Conservation (phyloP, 768 basidiomycete species). For the Pulveroboletus frians region DNA sequence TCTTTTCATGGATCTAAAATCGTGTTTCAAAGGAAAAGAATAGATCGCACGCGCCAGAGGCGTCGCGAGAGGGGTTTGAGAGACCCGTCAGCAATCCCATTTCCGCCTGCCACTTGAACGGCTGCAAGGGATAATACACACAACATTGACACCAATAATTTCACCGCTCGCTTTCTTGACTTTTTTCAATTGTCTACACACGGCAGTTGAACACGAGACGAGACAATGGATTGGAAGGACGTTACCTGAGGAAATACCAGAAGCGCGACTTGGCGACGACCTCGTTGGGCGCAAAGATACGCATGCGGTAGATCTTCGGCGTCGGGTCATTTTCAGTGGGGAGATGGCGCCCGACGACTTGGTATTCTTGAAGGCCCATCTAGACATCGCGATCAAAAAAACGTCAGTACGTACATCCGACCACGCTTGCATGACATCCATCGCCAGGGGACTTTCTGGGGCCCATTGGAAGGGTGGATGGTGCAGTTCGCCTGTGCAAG, state of each 20-base stretch:
- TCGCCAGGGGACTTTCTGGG: slow-evolving; percentile 8
- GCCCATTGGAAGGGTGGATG: neutral
- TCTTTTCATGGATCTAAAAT: slow-evolving; percentile 92
- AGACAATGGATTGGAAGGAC: slow-evolving; percentile 14
- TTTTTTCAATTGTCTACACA: slow-evolving; percentile 87
- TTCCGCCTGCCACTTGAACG: slow-evolving; percentile 87
- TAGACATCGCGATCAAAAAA: slow-evolving; percentile 15
- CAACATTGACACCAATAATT: slow-evolving; percentile 97
- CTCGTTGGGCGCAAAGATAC: slow-evolving; percentile 98
- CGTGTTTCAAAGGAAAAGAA: neutral
- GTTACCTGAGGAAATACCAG: slow-evolving; percentile 96
- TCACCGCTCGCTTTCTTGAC: slow-evolving; percentile 99
- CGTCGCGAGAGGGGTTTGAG: slow-evolving; percentile 10
- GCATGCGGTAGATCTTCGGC: slow-evolving; percentile 99
- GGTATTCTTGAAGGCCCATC: slow-evolving; percentile 88
- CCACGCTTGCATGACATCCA: slow-evolving; percentile 28
- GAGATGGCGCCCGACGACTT: slow-evolving; percentile 95
- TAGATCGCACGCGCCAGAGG: slow-evolving; percentile 6
- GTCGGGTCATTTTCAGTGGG: slow-evolving; percentile 90
- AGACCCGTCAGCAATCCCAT: slow-evolving; percentile 50
- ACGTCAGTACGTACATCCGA: slow-evolving; percentile 19
- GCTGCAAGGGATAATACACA: slow-evolving; percentile 65
- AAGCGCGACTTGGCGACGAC: slow-evolving; percentile 99
- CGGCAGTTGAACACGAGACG: neutral
- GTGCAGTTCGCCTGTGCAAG: neutral